Evolutionary conservation across 805 yeast genomes (phyloP), one percentile per base, ranked within the genome.

Genomic region (Grigorovia transvaalensis): DNA sequence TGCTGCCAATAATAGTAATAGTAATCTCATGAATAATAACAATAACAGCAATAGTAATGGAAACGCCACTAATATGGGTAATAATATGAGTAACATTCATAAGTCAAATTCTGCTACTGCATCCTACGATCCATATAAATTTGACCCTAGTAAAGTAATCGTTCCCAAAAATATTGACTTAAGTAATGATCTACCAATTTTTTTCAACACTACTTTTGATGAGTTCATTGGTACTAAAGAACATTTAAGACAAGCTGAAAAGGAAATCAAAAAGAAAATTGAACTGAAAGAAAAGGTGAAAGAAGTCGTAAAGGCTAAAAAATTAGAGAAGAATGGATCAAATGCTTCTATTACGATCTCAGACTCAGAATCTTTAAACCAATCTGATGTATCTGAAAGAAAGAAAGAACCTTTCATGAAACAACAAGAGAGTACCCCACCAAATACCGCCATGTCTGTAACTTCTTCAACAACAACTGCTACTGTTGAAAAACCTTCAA

Each of bases 201-300:
- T 56, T 47, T 57, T 64, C 19, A 67, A 65, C 45, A 58, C 68
- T 5, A 60, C 59, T 8, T 61, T 66, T 46, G 58, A 62, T 17
- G 64, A 60, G 13, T 72, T 62, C 55, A 65, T 65, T 2, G 60
- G 38, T 13, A 33, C 38, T 8, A 19, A 46, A 29, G 20, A 18
- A n/a, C 18, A 27, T 38, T 27, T 15, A 33, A 27, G 44, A 41
- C 18, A 18, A n/a, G 44, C 44, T n/a, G 19, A 41, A 41, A 18
- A 44, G 38, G 27, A 44, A 23, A 42, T 33, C 17, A 18, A 50
- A 30, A 42, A 46, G 40, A 29, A 38, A 50, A 33, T 33, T 33
- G 38, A 33, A 33, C 9, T 33, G 11, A 33, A 33, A 33, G 38
- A 33, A 33, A 33, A 33, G 8, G 38, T 33, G 11, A 33, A 33